Evolutionary conservation across 305 asterid genomes (phyloP), one percentile per base, ranked within the genome.

Genomic region (Solanum chacoense): DNA sequence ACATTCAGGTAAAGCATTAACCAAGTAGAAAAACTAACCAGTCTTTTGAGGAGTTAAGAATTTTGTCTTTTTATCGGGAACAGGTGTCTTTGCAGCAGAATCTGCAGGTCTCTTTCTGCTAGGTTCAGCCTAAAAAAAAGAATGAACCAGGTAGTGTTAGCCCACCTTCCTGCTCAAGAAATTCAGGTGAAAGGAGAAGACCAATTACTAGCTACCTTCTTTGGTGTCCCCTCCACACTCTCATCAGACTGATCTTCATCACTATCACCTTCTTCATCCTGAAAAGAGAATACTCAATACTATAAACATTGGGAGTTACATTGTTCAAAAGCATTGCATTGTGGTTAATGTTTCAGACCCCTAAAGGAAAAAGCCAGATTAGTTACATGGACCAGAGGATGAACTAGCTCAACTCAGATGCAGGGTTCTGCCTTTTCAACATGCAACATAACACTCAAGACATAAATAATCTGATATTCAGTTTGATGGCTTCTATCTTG

Each of bases 211-310:
- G 22, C 26, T 89, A 96, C 98, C 99, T 96, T 95, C 93, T 93
- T 92, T 24, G 97, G 98, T 4, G 98, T 96, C 91, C 93, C 99
- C 84, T 81, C 67, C n/a, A 94, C 98, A 73, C 94, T 93, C 65
- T 94, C 91, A 26, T 93, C 94, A 37, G 83, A 74, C 10, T 86
- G 94, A 31, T 77, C 94, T n/a, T 90, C 93, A 71, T 91, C 96
- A 78, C 94, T 94, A 40, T 89, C 95, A 75, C 7, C 38, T 7
- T 91, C 96, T 88, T 93, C 90, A 86, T 76, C 93, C 92, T 90
- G 42, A 65, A 75, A 10, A 81, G 34, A 87, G 37, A 38, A n/a
- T 36, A 14, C 26, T 81, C 86, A 14, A 16, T 42, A 76, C 11
- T 76, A 11, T 24, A 76, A 76, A 76, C 83, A 76, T 22, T 45